Evolutionary conservation across 73 alveolate species (phyloP).

Genomic region (Effrenium voratum): DNA sequence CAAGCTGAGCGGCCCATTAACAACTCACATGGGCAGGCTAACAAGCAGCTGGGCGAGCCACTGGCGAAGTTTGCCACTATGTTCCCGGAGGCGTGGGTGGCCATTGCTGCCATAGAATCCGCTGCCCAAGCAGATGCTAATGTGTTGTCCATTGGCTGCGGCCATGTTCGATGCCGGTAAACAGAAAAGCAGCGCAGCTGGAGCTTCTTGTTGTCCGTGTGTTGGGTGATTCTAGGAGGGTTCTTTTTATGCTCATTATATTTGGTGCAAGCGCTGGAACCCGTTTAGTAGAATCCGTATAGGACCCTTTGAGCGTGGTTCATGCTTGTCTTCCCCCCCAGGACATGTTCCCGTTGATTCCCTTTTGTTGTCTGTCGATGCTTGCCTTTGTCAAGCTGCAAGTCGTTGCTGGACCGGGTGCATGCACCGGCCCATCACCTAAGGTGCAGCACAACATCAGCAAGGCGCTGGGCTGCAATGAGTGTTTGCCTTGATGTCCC

Average conservation of each 20-base stretch:
- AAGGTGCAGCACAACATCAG: not conserved
- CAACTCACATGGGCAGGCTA: not conserved
- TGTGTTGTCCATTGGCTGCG: not conserved
- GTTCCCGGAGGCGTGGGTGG: not conserved
- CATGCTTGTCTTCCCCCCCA: too few relatives aligned
- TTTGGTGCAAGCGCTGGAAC: too few relatives aligned
- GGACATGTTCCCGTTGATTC: too few relatives aligned
- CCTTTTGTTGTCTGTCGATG: too few relatives aligned
- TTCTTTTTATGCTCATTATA: too few relatives aligned
- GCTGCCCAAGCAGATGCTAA: not conserved
- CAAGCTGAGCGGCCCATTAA: not conserved
- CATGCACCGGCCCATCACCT: not conserved
- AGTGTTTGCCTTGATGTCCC: not conserved
- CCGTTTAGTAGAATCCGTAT: too few relatives aligned
- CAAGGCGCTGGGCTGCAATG: constrained; percentile 25
- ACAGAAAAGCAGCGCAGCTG: not conserved
- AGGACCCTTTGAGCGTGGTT: too few relatives aligned
- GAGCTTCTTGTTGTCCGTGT: not conserved
- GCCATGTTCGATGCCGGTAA: not conserved
- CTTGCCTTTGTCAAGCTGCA: too few relatives aligned
- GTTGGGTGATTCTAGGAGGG: not conserved
- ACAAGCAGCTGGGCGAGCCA: not conserved
- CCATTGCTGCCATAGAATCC: not conserved
- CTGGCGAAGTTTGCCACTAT: not conserved
- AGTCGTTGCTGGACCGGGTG: too few relatives aligned